Conservation (phyloP, 2,329 filamentous ascomycete species). For the Endocalyx cinctus region DNA sequence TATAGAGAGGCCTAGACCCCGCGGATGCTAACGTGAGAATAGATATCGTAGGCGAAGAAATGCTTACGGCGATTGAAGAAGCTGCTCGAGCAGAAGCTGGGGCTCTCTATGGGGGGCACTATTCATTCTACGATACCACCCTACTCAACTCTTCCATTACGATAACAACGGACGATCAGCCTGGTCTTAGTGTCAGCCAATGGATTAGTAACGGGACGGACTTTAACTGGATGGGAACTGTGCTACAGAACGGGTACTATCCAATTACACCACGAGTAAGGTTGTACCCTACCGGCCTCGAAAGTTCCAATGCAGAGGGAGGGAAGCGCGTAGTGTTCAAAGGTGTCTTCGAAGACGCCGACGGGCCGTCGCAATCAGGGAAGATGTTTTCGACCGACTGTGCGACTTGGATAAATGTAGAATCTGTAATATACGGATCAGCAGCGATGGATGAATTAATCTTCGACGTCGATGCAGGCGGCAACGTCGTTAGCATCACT, state of each 20-base stretch:
- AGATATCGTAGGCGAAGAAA: conserved; percentile 22
- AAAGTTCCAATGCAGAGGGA: conserved; percentile 14
- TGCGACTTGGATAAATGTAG: conserved; percentile 23
- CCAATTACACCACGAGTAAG: conserved; percentile 23
- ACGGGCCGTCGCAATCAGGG: conserved; percentile 12
- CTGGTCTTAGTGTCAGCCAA: conserved; percentile 22
- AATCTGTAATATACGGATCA: conserved; percentile 23
- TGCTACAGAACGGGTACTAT: conserved; percentile 19
- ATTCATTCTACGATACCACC: conserved; percentile 12
- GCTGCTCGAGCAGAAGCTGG: conserved; percentile 24
- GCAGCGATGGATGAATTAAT: conserved; percentile 23
- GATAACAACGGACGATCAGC: conserved; percentile 23
- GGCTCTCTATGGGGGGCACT: conserved; percentile 21
- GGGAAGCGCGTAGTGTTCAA: conserved; percentile 26
- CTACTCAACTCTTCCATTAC: conserved; percentile 26
- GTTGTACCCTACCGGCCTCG: conserved; percentile 28
- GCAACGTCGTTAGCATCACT: conserved; percentile 18
- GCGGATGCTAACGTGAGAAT: conserved; percentile 6
- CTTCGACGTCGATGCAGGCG: conserved; percentile 19
- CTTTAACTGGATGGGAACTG: conserved; percentile 19
- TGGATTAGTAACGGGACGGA: conserved; percentile 30
- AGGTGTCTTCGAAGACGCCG: conserved; percentile 27
- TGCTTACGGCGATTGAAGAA: conserved; percentile 25
- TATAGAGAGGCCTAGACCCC: neutral
- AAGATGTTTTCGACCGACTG: conserved; percentile 32